A percentile compares a stretch with the other conserved stretches of the same genome.
Conservation (phyloP, 2,329 filamentous ascomycete genomes). For the Alternaria sp. region DNA sequence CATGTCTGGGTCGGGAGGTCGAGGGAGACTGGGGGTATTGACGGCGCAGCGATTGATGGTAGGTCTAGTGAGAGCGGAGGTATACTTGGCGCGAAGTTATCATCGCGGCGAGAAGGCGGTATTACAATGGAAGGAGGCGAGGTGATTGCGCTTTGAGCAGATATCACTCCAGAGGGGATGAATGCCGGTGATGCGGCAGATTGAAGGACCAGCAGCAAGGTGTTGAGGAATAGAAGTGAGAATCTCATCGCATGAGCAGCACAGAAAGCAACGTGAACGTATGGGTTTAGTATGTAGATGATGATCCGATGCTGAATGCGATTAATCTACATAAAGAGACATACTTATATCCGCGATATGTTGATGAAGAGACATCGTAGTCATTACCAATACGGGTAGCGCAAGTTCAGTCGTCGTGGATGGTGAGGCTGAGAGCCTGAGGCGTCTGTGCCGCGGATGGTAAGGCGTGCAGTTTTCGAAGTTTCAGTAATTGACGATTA, state of each 20-base stretch:
- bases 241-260: conserved; percentile 21
- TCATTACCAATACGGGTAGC: conserved; percentile 10
- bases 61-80: conserved; percentile 23
- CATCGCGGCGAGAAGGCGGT: conserved; percentile 21
- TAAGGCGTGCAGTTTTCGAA: not conserved
- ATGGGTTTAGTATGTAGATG: conserved; percentile 4
- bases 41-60: conserved; percentile 20
- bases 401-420: conserved; percentile 12
- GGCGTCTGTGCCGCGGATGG: not conserved
- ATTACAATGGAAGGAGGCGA: conserved; percentile 11
- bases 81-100: conserved; percentile 18
- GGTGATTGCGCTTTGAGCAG: conserved; percentile 11
- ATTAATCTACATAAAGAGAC: conserved; percentile 13
- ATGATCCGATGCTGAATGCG: not conserved
- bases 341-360: not conserved
- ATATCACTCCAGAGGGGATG: conserved; percentile 11
- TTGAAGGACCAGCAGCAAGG: conserved; percentile 22
- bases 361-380: conserved; percentile 8
- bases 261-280: not conserved
- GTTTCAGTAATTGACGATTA: not conserved
- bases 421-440: conserved; percentile 23
- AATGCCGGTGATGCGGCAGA: conserved; percentile 18
- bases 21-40: conserved; percentile 17
- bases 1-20: conserved; percentile 24
- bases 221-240: conserved; percentile 20